Conservation (phyloP, 2,329 filamentous ascomycete genomes). For the Conoideocrella luteorostrata region DNA sequence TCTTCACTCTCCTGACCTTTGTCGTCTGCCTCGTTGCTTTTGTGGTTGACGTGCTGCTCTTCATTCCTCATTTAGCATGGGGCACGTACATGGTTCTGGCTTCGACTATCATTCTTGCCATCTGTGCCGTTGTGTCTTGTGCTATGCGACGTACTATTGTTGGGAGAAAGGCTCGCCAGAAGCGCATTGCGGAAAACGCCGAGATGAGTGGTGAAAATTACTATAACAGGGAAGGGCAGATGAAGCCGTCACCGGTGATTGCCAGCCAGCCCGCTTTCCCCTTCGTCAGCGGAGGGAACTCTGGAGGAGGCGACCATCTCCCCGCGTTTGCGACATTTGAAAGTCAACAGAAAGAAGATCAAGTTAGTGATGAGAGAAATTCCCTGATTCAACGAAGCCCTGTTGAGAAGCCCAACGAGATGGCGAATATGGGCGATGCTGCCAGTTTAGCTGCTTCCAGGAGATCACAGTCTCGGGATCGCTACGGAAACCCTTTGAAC, state of each 20-base stretch:
- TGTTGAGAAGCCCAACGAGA: constrained; percentile 43
- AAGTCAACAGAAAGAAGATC: constrained; percentile 55
- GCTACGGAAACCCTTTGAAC: constrained; percentile 55
- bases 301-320: constrained; percentile 39
- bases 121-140: constrained; percentile 80
- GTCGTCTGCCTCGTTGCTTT: constrained; percentile 81
- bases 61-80: constrained; percentile 90
- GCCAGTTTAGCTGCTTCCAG: constrained; percentile 26
- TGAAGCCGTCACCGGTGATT: constrained; percentile 36
- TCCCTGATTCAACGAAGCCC: constrained; percentile 63
- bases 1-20: constrained; percentile 79
- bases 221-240: constrained; percentile 64
- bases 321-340: constrained; percentile 61
- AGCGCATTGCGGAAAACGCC: constrained; percentile 84
- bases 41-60: constrained; percentile 86
- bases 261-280: constrained; percentile 53
- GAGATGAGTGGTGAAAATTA: constrained; percentile 96
- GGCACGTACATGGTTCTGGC: constrained; percentile 90
- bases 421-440: constrained; percentile 27
- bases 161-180: constrained; percentile 86
- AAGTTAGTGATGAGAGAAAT: constrained; percentile 61
- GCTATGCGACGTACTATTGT: constrained; percentile 91
- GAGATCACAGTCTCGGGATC: constrained; percentile 47
- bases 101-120: constrained; percentile 76
- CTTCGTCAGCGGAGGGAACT: constrained; percentile 49